These are phyloP conservation scores for Wickerhamiella slavikovae DNA, from an alignment of 805 yeast species.

Conservation along the genomic window DNA sequence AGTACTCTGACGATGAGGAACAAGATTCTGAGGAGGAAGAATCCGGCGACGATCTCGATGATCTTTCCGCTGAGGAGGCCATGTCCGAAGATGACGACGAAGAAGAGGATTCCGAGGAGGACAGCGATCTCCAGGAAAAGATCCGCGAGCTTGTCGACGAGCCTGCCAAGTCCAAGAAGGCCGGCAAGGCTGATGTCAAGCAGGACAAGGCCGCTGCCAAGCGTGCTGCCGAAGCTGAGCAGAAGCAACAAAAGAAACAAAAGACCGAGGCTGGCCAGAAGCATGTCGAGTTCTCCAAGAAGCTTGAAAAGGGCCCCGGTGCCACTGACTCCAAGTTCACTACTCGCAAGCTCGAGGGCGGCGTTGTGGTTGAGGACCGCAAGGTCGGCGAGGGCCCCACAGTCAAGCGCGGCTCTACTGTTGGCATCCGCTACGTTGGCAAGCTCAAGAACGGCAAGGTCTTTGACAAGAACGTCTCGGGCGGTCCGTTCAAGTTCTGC, in stretches of 20 bases:
- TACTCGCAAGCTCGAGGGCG: slow-evolving; percentile 71
- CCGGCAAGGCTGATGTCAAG: slow-evolving; percentile 14
- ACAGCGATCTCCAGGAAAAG: slow-evolving; percentile 13
- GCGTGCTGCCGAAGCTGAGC: slow-evolving; percentile 15
- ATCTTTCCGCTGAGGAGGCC: slow-evolving; percentile 15
- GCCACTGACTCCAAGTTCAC: slow-evolving; percentile 23
- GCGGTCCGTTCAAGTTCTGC: slow-evolving; percentile 82
- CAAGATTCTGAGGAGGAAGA: slow-evolving; percentile 16
- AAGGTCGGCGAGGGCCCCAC: slow-evolving; percentile 69
- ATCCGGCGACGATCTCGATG: slow-evolving; percentile 16
- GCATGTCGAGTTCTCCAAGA: slow-evolving; percentile 74
- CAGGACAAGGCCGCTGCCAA: slow-evolving; percentile 20
- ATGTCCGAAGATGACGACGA: slow-evolving; percentile 20
- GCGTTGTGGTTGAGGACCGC: slow-evolving; percentile 85
- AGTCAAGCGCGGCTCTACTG: slow-evolving; percentile 76
- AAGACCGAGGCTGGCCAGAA: too few species aligned
- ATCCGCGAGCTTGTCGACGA: slow-evolving; percentile 31
- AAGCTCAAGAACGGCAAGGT: slow-evolving; percentile 91
- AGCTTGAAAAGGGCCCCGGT: slow-evolving; percentile 89
- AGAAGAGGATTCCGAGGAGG: slow-evolving; percentile 37
- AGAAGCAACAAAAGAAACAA: slow-evolving; percentile 20
- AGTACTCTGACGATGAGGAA: slow-evolving; percentile 19
- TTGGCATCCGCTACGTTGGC: slow-evolving; percentile 95
- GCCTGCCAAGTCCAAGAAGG: slow-evolving; percentile 28
- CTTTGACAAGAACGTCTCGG: slow-evolving; percentile 91